Base-by-base conservation (phyloP, 176 grass and related monocot species). In the Triticum monococcum region DNA sequence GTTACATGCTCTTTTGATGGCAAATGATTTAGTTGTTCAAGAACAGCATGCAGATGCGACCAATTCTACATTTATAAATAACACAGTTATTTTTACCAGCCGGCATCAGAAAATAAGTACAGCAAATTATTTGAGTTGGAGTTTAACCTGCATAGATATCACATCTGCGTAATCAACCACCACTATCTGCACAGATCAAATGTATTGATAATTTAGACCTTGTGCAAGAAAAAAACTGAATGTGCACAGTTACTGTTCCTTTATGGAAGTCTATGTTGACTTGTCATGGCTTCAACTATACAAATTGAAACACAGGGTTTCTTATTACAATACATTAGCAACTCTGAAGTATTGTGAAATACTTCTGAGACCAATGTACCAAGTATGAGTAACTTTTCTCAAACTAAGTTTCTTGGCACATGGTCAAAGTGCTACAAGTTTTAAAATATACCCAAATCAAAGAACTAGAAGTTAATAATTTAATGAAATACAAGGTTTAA, bases 101-200 rank as follows among this genome's bases (percentile, higher is more conserved):
- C 68, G 81, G 81, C 38, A 62, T 68, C 48, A 22, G 14, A 20
- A 89, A 64, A 90, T 69, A 56, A 64, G 25, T 75, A 17, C 22
- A 60, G 25, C 18, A 72, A 90, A 41, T 85, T 79, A 79, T 74
- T 48, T 28, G n/a, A 69, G 12, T 84, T 81, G 54, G 54, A 75
- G 64, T 78, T 83, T 57, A 74, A 98, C 93, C 91, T 98, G 96
- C 96, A 98, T 95, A 86, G 79, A 56, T 81, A 98, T 94, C 79
- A 98, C 96, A 84, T 98, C 96, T 11, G 91, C 88, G 18, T 98
- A 93, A 91, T 95, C 96, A 75, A 95, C 80, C 3, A 98, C 89
- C 64, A 94, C 77, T 59, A 98, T 87, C 96, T 98, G 91, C 79
- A 86, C 73, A 82, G 16, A 75, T 64, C 50, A 76, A 61, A 68